A percentile compares a stretch with the other conserved stretches of the same genome.
Conservation (phyloP, 192 early-diverging fungal species). For the Glomus cerebriforme region DNA sequence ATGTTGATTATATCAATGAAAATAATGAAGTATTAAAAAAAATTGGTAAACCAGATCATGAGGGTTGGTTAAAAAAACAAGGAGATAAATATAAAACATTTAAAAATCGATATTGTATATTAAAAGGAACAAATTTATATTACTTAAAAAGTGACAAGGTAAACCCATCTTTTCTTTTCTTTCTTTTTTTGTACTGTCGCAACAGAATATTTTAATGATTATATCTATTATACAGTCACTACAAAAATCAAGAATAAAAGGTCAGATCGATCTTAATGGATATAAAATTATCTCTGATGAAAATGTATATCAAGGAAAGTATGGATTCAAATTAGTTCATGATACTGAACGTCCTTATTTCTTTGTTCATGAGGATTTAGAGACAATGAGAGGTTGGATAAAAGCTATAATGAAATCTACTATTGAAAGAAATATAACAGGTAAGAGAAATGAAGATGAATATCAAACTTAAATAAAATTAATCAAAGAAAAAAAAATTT, state of each 20-base stretch:
- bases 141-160: constrained; percentile 60
- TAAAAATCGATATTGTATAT: constrained; percentile 65
- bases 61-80: constrained; percentile 63
- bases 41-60: constrained; percentile 55
- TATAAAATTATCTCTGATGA: constrained; percentile 63
- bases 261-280: constrained; percentile 61
- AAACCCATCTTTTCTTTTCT: neutral
- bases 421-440: constrained; percentile 50
- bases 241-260: constrained; percentile 43
- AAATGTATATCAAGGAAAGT: constrained; percentile 59
- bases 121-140: constrained; percentile 58
- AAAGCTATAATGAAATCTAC: constrained; percentile 67
- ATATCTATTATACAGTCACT: neutral
- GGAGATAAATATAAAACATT: constrained; percentile 60
- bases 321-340: constrained; percentile 63
- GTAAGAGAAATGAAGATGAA: constrained; percentile 25
- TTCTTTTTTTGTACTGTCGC: neutral
- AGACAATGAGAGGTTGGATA: constrained; percentile 56
- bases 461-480: neutral
- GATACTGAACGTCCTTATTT: constrained; percentile 57
- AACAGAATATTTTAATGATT: neutral
- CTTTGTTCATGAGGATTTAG: constrained; percentile 60
- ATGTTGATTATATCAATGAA: constrained; percentile 34
- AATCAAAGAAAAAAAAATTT: neutral
- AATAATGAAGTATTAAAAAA: constrained; percentile 38